These are phyloP conservation scores for Hyphopichia wangnamkhiaoensis DNA, from an alignment of 1,139 yeast genomes.

Conservation along the genomic window DNA sequence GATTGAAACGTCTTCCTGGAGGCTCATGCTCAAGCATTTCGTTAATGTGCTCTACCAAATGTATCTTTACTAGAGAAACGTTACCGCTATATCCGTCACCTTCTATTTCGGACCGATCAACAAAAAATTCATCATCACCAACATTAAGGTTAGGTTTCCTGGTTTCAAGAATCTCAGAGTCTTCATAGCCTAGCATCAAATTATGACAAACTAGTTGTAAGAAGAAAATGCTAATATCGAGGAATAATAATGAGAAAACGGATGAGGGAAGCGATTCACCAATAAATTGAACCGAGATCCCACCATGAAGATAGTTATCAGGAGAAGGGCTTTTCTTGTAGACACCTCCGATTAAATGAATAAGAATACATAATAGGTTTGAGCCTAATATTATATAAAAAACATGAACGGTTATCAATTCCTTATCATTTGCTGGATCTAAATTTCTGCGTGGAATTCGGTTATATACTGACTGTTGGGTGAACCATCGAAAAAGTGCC, in stretches of 20 bases:
- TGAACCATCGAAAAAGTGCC: constrained; percentile 25
- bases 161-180: constrained; percentile 27
- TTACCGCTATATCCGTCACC: constrained; percentile 46
- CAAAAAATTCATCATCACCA: constrained; percentile 10
- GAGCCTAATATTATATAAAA: constrained; percentile 5
- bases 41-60: constrained; percentile 23
- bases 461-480: constrained; percentile 32
- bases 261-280: constrained; percentile 39
- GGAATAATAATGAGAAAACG: constrained; percentile 24
- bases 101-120: constrained; percentile 18
- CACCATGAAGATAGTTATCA: constrained; percentile 33
- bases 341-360: constrained; percentile 33
- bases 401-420: neutral
- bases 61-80: constrained; percentile 31
- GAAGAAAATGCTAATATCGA: constrained; percentile 28
- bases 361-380: constrained; percentile 25
- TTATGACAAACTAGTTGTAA: constrained; percentile 34
- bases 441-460: constrained; percentile 19
- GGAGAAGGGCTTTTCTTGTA: constrained; percentile 15
- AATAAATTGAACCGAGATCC: constrained; percentile 40
- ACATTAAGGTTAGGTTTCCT: constrained; percentile 6
- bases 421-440: neutral
- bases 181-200: constrained; percentile 34
- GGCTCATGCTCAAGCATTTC: constrained; percentile 15
- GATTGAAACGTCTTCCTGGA: neutral